These are phyloP conservation scores for Hyaloperonospora brassicae DNA, from an alignment of 352 stramenopile species.

Conservation along the genomic window DNA sequence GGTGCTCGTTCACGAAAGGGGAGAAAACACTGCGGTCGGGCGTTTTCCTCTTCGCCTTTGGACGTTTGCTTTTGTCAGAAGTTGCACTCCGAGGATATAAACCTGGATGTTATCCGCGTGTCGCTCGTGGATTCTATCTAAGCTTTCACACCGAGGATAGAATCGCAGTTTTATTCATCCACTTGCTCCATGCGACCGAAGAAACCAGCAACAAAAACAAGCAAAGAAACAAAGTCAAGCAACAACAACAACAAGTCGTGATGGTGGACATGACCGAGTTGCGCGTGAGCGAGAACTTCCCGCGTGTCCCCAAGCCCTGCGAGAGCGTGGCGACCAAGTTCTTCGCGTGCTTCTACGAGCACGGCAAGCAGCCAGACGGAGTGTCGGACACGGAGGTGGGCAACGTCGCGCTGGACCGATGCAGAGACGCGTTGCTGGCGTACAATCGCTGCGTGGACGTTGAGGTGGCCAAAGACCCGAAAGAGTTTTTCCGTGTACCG, in stretches of 20 bases:
- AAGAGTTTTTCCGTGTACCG: conserved; percentile 74
- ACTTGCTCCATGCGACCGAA: too few species aligned
- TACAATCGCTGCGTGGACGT: conserved; percentile 76
- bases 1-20: too few species aligned
- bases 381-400: conserved; percentile 51
- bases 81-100: too few species aligned
- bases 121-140: too few species aligned
- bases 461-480: conserved; percentile 41
- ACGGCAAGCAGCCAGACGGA: conserved; percentile 64
- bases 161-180: too few species aligned
- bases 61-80: too few species aligned
- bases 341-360: conserved; percentile 76
- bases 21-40: too few species aligned
- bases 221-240: not conserved
- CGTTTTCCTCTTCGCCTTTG: too few species aligned
- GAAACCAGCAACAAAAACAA: too few species aligned
- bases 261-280: conserved; percentile 36
- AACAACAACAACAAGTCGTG: not conserved
- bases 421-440: conserved; percentile 41
- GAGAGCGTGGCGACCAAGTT: conserved; percentile 60
- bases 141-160: too few species aligned
- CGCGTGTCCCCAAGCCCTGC: conserved; percentile 60
- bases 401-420: conserved; percentile 53
- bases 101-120: too few species aligned
- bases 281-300: conserved; percentile 69